Evolutionary conservation across 2,329 filamentous ascomycete genomes (phyloP), one percentile per base, ranked within the genome.

Genomic region (Leptographium galeiforme): DNA sequence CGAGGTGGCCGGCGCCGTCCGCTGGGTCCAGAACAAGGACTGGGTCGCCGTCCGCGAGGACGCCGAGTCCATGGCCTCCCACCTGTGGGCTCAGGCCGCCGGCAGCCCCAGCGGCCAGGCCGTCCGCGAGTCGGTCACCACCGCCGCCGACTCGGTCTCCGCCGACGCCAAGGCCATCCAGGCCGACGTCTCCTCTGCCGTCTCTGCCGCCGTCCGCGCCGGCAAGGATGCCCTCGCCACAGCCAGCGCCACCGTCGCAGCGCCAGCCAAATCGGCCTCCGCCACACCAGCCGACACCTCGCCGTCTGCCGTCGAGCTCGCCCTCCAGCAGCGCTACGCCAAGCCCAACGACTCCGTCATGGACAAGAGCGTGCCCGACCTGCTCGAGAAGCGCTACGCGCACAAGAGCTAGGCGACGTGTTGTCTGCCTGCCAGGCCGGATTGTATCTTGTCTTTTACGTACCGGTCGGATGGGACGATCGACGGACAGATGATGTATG

Each of bases 1-100:
- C 50, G 86, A 91, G 67, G 68, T 91, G 39, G 77, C 84, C 65
- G 73, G 74, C 56, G 75, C 83, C 51, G 83, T 85, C 53, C 74
- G 73, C 55, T 84, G 79, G 75, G 77, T 80, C 54, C 80, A 89
- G 67, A 74, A 69, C 38, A 81, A 77, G 56, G 78, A 85, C 65
- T 88, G 83, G 84, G 68, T 72, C 49, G 74, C 74, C 51, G 74
- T 82, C 52, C 75, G 81, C 52, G 78, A 84, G 57, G 72, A 70
- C 2, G 68, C 81, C 59, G 81, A 84, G 64, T 70, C 69, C 14
- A 64, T 67, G 36, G 65, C 72, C 40, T 68, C 68, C 11, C 64
- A 69, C n/a, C 57, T 80, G 16, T 78, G 68, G 74, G 63, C 60
- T 38, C 67, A 62, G 48, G 64, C 66, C 1, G 64, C 69, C 48